Base-by-base conservation (phyloP, 441 rosid species). In the Cnidoscolus chayamansa region DNA sequence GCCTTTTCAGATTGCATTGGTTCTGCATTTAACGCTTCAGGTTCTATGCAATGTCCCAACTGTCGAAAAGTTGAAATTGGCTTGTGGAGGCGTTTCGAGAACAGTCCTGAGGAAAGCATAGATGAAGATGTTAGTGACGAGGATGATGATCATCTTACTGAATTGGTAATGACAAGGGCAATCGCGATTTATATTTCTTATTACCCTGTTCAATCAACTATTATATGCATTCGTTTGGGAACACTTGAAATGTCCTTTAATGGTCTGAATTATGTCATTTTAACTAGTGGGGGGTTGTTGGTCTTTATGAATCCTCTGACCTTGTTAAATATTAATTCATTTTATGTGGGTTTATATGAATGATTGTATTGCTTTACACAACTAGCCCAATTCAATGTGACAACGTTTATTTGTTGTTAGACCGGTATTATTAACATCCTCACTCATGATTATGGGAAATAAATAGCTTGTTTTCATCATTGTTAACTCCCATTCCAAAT, bases 1-100 rank as follows among this genome's bases (percentile, higher is more conserved):
- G 15, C 43, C 30, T 62, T 62, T 62, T 40, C 65, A 62, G 65
- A 62, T 62, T 62, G 65, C 65, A 62, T 62, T n/a, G 65, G 65
- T 40, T 62, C 65, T 37, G 48, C 65, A 16, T 62, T 62, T n/a
- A 62, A 62, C n/a, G 65, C 49, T 37, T 62, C 65, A 62, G 49
- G 49, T 62, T 37, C 49, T 37, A 62, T 62, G 65, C 48, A 45
- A 37, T 62, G 65, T 30, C 65, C 65, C 49, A 35, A 62, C 30
- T 62, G 65, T n/a, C 65, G 65, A 37, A 10, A 40, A 62, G 65
- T 40, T 62, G 65, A 62, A 62, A 62, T 37, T 40, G 65, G 65
- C 32, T 16, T 1, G 8, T 62, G 65, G 65, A 37, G 49, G 49
- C 13, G 65, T 62, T 62, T 62, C n/a, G 7, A 37, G 37, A 25